Evolutionary conservation across 345 rosid genomes (phyloP).

Genomic region (Sonneratia alba): DNA sequence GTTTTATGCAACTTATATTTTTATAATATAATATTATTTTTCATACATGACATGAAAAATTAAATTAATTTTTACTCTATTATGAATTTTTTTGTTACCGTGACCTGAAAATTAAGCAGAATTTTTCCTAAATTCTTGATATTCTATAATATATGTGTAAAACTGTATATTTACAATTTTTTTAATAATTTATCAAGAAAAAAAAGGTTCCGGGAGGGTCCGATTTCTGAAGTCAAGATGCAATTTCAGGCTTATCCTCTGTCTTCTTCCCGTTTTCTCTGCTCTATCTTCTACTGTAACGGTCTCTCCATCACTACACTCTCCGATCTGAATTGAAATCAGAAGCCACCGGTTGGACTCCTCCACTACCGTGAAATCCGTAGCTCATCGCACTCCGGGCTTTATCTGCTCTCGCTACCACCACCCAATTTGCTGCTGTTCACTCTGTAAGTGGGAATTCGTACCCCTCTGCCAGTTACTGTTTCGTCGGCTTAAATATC

Average conservation of each 20-base stretch:
- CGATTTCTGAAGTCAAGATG: too few species aligned
- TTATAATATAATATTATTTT: too few species aligned
- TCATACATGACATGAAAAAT: too few species aligned
- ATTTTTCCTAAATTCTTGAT: too few species aligned
- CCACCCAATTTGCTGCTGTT: not conserved
- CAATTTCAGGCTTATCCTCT: not conserved
- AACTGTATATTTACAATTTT: too few species aligned
- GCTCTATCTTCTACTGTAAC: not conserved
- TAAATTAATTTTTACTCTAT: too few species aligned
- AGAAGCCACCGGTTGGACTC: not conserved
- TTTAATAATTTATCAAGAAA: too few species aligned
- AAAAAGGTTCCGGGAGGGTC: too few species aligned
- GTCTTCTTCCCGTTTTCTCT: not conserved
- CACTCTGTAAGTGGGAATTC: constrained; percentile 1
- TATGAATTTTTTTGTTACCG: too few species aligned
- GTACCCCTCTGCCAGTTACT: not conserved
- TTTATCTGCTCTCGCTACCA: not conserved
- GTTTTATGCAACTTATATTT: too few species aligned
- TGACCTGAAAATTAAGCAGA: too few species aligned
- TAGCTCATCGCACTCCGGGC: not conserved
- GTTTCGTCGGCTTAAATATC: not conserved
- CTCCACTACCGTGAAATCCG: not conserved
- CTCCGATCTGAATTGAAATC: not conserved
- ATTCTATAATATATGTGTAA: too few species aligned
- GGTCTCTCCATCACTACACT: not conserved